Percentiles rank a stretch among this genome's conserved stretches.
These are phyloP conservation scores for Spergularia azorica DNA, from an alignment of 179 eudicot genomes.

Conservation along the genomic window DNA sequence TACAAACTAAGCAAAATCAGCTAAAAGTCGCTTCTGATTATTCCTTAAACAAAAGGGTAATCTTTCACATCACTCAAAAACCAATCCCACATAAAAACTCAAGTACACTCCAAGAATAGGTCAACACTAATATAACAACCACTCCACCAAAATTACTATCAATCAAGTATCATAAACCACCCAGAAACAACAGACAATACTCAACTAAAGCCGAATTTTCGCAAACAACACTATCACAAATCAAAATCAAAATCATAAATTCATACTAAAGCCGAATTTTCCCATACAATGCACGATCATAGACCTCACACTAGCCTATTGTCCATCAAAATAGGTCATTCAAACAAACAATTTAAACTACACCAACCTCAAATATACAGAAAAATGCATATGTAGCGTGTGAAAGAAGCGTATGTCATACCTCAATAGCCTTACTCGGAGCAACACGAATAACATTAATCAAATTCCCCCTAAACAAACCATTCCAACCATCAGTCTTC, in stretches of 20 bases:
- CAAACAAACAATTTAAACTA: neutral
- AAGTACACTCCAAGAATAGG: constrained; percentile 3
- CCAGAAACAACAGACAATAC: neutral
- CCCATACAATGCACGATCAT: neutral
- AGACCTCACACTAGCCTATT: neutral
- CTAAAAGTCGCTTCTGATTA: neutral
- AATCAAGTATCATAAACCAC: neutral
- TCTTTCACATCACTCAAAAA: neutral
- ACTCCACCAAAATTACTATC: neutral
- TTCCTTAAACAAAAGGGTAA: neutral
- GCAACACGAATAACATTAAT: constrained; percentile 90
- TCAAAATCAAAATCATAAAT: neutral
- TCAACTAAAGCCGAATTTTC: too few species aligned
- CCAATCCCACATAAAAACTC: neutral
- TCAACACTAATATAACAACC: neutral
- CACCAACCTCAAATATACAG: neutral
- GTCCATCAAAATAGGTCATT: too few species aligned
- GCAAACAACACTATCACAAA: neutral
- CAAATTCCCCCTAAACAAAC: constrained; percentile 78
- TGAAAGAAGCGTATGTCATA: constrained; percentile 18
- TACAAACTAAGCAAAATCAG: neutral
- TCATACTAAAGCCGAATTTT: neutral
- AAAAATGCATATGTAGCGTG: neutral
- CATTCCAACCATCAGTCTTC: constrained; percentile 84
- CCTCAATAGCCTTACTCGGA: constrained; percentile 97